Base-by-base conservation (phyloP, 805 yeast genomes). In the Torulaspora quercuum region DNA sequence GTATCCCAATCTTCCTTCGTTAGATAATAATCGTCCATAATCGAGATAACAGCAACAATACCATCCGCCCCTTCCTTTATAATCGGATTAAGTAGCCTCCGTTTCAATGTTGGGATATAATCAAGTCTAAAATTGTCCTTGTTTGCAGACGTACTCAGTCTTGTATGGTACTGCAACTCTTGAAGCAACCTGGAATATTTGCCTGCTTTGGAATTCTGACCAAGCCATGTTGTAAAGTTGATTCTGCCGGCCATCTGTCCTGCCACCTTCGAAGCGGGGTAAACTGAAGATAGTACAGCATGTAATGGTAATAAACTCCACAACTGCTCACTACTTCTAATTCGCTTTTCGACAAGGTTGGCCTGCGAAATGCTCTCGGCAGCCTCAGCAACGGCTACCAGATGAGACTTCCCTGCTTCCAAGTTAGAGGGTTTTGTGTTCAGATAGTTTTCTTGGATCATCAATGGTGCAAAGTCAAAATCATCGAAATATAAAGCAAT, bases 261-360 rank as follows among this genome's bases (percentile, higher is more conserved):
- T 10, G 85, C 80, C 13, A 87, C 79, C 45, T 70, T 73, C 21
- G 77, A 76, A 0, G 86, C 72, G 1, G 97, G 98, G 32, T 75
- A 65, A 8, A 92, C 86, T 0, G 95, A 75, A 1, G 97, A 89
- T 70, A 83, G 68, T 3, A 87, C 72, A 0, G 88, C 97, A 62
- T 87, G 96, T 52, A 87, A 72, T 5, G 97, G 98, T 69, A 92
- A 73, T 42, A 90, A 69, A 43, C 92, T 78, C 97, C 97, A 89
- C 49, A 84, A 85, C 60, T 90, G 97, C 48, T 89, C 95, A 25
- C 90, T 75, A 28, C 95, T 82, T 55, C 95, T 84, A 40, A 92
- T 90, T 57, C 76, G 71, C 17, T 78, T 68, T 54, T 87, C 95
- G 16, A 89, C 82, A 15, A 82, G 58, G 59, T 92, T 97, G 9